phyloP scores from a whole-genome alignment of 148 eudicot species.

The Camellia granthamiana region DNA sequence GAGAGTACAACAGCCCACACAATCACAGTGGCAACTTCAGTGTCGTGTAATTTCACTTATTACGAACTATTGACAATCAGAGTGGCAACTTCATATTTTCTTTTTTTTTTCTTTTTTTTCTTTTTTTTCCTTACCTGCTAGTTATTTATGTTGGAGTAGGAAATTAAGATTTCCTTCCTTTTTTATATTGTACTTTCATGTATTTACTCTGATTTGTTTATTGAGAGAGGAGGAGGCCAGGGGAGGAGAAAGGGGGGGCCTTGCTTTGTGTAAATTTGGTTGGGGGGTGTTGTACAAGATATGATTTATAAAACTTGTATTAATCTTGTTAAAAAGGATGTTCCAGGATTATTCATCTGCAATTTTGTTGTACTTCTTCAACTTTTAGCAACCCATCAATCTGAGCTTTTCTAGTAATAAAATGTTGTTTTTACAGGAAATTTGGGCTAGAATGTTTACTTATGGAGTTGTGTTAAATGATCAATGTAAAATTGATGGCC shows the following conservation, averaged over 20 bases:
- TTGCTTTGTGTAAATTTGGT: neutral
- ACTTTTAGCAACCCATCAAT: no score
- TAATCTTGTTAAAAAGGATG: neutral
- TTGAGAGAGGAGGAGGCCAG: neutral
- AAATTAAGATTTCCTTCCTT: constrained; percentile 11
- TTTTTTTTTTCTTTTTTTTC: neutral
- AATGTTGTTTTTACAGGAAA: no score
- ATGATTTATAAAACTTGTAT: no score
- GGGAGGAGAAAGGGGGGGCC: neutral
- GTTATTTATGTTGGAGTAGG: neutral
- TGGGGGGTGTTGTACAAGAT: neutral
- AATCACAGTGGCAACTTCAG: constrained; percentile 19
- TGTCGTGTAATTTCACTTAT: constrained; percentile 22
- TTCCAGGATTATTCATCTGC: no score
- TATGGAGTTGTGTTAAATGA: neutral
- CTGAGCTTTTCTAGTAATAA: no score
- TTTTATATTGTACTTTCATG: neutral
- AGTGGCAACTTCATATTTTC: neutral
- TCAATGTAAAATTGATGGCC: no score
- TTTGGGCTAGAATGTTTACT: neutral
- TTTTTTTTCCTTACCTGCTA: neutral
- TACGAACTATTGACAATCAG: neutral
- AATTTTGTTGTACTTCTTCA: no score
- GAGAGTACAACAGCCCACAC: constrained; percentile 19
- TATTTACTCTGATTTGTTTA: neutral